These are phyloP conservation scores for Pyrrhoderma lamaoense DNA, from an alignment of 1,284 basidiomycete genomes.

Conservation along the genomic window DNA sequence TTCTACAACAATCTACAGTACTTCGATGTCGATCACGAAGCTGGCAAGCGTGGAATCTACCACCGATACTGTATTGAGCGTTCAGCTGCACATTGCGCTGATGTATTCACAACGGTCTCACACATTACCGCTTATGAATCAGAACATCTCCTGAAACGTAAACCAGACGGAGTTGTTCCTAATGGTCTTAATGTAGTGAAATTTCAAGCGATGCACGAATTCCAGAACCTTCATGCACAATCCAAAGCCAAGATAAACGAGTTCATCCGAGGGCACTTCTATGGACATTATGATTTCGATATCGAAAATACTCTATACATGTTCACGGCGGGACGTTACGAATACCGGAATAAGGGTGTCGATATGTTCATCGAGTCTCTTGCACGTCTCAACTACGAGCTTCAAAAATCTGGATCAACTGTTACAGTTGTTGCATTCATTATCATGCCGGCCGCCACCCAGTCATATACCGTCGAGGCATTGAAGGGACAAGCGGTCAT, in stretches of 20 bases:
- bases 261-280: constrained; percentile 96
- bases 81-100: constrained; percentile 88
- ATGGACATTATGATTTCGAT: constrained; percentile 95
- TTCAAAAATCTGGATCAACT: constrained; percentile 76
- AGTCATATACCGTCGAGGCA: constrained; percentile 96
- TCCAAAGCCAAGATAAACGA: constrained; percentile 97
- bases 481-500: constrained; percentile 98
- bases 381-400: constrained; percentile 84
- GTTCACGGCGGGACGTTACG: constrained; percentile 98
- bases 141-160: constrained; percentile 94
- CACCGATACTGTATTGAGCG: constrained; percentile 95
- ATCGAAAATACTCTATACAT: constrained; percentile 94
- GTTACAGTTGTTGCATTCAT: constrained; percentile 95
- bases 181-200: constrained; percentile 98
- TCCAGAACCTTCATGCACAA: constrained; percentile 92
- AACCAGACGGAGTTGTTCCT: constrained; percentile 96
- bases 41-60: constrained; percentile 94
- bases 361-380: constrained; percentile 99
- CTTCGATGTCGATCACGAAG: constrained; percentile 99
- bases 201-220: constrained; percentile 92
- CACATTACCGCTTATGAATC: constrained; percentile 97
- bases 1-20: constrained; percentile 99
- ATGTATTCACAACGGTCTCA: constrained; percentile 97
- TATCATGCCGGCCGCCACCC: constrained; percentile 95
- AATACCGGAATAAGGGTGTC: constrained; percentile 98